phyloP scores from a whole-genome alignment of 257 asterid species.

The Ballota nigra region DNA sequence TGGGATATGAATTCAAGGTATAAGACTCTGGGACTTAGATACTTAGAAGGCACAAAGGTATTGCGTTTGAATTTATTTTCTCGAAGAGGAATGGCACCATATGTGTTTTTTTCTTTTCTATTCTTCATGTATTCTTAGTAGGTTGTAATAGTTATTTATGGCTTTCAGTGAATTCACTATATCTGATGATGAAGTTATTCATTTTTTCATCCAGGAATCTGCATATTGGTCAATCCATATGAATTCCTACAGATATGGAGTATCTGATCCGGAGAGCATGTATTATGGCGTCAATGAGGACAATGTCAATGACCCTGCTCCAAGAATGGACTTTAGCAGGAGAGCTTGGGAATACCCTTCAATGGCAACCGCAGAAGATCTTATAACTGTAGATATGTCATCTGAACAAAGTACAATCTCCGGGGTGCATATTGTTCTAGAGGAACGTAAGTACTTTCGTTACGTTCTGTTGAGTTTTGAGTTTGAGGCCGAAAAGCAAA shows the following conservation, averaged over 20 bases:
- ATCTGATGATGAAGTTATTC: slow-evolving; percentile 9
- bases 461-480: too few relatives aligned
- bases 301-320: slow-evolving; percentile 42
- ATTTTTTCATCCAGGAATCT: too few relatives aligned
- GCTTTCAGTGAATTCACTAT: not conserved
- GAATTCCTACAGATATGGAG: slow-evolving; percentile 65
- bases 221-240: slow-evolving; percentile 76
- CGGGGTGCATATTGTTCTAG: too few relatives aligned
- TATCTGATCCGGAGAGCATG: slow-evolving; percentile 50
- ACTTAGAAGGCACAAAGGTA: not conserved
- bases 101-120: too few relatives aligned
- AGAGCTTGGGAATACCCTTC: slow-evolving; percentile 78
- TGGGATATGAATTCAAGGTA: not conserved
- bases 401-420: slow-evolving; percentile 59
- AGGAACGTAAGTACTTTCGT: too few relatives aligned
- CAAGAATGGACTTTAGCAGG: too few relatives aligned
- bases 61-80: too few relatives aligned
- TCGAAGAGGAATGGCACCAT: too few relatives aligned
- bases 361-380: slow-evolving; percentile 46
- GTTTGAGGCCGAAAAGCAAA: too few relatives aligned
- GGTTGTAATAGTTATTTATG: not conserved
- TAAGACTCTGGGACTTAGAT: not conserved
- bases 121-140: too few relatives aligned
- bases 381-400: slow-evolving; percentile 41
- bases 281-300: slow-evolving; percentile 53